Conservation (phyloP, 306 rosid genomes). For the Alnus rubra region DNA sequence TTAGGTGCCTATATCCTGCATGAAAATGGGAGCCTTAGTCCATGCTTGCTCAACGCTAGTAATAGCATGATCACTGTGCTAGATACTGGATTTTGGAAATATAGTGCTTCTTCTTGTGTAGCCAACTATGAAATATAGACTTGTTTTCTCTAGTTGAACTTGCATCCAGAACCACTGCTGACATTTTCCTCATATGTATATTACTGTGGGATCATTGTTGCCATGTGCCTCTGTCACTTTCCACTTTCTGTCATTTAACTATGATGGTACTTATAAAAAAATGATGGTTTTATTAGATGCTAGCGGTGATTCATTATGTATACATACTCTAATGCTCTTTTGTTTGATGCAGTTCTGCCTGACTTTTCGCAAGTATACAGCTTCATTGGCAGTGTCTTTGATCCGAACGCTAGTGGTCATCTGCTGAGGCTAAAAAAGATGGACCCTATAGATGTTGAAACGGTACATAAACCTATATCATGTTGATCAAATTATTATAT, state of each 20-base stretch:
- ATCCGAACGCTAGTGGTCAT: conserved; percentile 71
- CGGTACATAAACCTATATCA: conserved; percentile 44
- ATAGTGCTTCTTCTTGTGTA: neutral
- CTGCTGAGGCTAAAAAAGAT: conserved; percentile 73
- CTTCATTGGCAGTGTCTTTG: conserved; percentile 96
- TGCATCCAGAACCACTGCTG: neutral
- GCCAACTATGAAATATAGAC: neutral
- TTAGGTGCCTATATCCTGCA: neutral
- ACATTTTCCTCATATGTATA: neutral
- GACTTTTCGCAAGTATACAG: conserved; percentile 83
- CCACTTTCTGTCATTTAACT: neutral
- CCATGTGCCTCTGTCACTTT: neutral
- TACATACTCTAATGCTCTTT: conserved; percentile 10
- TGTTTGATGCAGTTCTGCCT: conserved; percentile 76
- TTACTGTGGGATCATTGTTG: neutral
- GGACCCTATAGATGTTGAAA: conserved; percentile 94
- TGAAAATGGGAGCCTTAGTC: neutral
- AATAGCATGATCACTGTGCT: neutral
- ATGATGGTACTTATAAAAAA: neutral
- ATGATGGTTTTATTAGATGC: neutral
- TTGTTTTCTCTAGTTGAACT: neutral
- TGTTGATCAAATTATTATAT: neutral
- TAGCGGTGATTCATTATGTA: neutral
- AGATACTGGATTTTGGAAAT: neutral
- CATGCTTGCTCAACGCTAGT: neutral